These are phyloP conservation scores for Croton laevigatus DNA, from an alignment of 441 rosid genomes.

Conservation along the genomic window DNA sequence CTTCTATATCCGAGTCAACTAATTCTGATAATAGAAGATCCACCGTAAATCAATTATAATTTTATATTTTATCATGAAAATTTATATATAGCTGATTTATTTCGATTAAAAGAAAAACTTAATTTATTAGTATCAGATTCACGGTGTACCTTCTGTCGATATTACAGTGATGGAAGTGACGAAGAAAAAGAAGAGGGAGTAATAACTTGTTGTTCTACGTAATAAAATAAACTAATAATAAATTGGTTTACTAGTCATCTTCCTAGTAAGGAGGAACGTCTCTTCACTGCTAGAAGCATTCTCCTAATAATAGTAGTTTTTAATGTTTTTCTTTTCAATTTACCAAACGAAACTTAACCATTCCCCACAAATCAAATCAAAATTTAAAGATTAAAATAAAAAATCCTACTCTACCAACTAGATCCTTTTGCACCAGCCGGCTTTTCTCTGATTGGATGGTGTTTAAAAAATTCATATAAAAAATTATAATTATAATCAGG, in stretches of 20 bases:
- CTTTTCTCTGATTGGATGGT: constrained; percentile 30
- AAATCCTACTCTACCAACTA: constrained; percentile 41
- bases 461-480: constrained; percentile 8
- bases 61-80: no score
- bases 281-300: constrained; percentile 24
- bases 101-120: no score
- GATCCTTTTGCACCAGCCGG: constrained; percentile 69
- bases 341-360: constrained; percentile 25
- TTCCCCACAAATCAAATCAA: constrained; percentile 27
- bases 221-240: background rate
- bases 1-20: constrained; percentile 28
- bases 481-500: constrained; percentile 8
- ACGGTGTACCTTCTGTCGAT: no score
- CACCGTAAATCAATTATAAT: no score
- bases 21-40: no score
- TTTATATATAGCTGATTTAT: no score
- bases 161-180: no score
- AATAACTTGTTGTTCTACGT: no score
- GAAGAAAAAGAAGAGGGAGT: no score
- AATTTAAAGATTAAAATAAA: constrained; percentile 2
- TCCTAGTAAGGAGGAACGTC: constrained; percentile 47
- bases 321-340: constrained; percentile 13
- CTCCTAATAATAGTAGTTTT: constrained; percentile 22
- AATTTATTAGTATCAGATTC: no score
- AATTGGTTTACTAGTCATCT: constrained; percentile 45